Conservation (phyloP, 2,329 filamentous ascomycete species). For the Fusarium sp. region DNA sequence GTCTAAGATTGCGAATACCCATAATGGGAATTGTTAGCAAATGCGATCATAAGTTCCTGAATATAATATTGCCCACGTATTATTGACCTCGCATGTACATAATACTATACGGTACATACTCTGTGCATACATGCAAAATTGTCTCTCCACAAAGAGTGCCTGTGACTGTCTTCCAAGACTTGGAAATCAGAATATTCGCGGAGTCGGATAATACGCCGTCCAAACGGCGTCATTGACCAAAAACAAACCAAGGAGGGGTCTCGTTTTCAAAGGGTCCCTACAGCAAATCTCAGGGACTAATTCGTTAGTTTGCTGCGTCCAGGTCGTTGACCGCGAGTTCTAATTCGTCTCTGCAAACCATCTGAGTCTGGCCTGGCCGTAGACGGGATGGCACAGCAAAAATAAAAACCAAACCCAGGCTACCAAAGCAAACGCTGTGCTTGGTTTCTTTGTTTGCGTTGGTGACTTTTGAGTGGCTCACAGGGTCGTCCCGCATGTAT, state of each 20-base stretch:
- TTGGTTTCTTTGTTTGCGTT: slow-evolving; percentile 23
- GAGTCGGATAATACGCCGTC: slow-evolving; percentile 25
- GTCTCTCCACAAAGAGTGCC: slow-evolving; percentile 14
- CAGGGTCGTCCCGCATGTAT: slow-evolving; percentile 31
- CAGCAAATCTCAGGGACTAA: slow-evolving; percentile 14
- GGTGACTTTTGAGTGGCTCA: slow-evolving; percentile 10
- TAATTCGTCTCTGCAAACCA: slow-evolving; percentile 4
- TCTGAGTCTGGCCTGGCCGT: neutral
- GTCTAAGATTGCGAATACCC: slow-evolving; percentile 13
- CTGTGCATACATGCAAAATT: neutral
- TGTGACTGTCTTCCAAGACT: neutral
- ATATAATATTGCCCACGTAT: neutral
- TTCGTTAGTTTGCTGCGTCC: neutral
- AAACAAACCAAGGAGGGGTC: neutral
- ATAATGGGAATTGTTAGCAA: slow-evolving; percentile 13
- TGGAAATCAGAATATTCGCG: slow-evolving; percentile 14
- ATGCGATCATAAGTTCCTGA: slow-evolving; percentile 7
- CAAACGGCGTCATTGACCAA: slow-evolving; percentile 26
- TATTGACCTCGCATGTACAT: neutral
- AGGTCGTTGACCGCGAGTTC: neutral
- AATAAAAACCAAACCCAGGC: neutral
- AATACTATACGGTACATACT: neutral
- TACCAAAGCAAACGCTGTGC: neutral
- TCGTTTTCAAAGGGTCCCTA: slow-evolving; percentile 22
- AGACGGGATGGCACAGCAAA: neutral